Base-by-base conservation (phyloP, 176 grass and related monocot genomes). In the Aechmea fasciata region DNA sequence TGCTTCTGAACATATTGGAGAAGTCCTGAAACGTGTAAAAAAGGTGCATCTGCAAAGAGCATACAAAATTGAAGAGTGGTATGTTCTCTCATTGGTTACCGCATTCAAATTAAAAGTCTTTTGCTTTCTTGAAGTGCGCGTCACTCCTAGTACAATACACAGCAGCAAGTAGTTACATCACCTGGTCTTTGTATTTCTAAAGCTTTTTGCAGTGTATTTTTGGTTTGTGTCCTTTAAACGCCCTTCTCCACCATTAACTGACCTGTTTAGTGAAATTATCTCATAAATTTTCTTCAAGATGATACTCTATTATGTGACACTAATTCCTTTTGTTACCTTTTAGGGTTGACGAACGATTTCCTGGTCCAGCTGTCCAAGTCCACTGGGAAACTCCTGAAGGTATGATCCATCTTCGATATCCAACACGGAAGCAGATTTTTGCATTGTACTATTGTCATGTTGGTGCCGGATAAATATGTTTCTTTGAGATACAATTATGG, bases 1-100 rank as follows among this genome's bases (percentile, higher is more conserved):
- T 83, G 89, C 94, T 65, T 75, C 94, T 70, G 89, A 99, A 68
- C 94, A 99, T 71, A 99, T 99, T 69, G 89, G 94, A 23, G 94
- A 93, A 74, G 94, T 99, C 81, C 64, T 99, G 53, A 90, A 81
- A 57, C 86, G 89, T 12, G 94, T 99, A 78, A 99, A 93, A 67
- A 99, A 82, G 69, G 80, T 90, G 69, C 89, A 97, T 85, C 80
- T 97, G 29, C 82, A 93, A 81, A 90, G 94, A 73, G 94, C 94
- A 11, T 97, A 97, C 74, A 97, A 93, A 79, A 87, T 97, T 75
- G 57, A 92, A 47, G 84, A 92, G 11, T 97, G 94, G 94, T 92
- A 85, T 69, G 49, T 59, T 50, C 11, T 63, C 52, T 74, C 61
- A 3, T n/a, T n/a, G n/a, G 25, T 14, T 71, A 14, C 49, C 48